phyloP scores from a whole-genome alignment of 345 rosid species.

The Populus nigra region DNA sequence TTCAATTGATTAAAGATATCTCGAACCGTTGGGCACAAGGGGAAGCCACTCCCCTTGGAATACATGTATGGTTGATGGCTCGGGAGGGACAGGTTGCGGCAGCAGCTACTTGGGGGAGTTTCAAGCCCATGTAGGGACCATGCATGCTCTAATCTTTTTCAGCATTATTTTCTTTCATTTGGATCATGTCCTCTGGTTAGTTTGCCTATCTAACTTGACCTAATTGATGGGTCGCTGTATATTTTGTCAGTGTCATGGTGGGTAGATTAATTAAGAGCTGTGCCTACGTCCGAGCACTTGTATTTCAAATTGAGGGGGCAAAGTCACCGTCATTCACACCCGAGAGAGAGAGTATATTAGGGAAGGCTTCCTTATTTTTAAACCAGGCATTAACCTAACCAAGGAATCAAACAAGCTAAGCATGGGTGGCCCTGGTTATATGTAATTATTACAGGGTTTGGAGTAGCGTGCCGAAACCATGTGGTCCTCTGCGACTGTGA shows the following conservation, averaged over 20 bases:
- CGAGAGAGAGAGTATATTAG: no score
- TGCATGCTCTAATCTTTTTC: conserved; percentile 15
- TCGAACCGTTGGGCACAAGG: not conserved
- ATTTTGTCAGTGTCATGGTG: conserved; percentile 5
- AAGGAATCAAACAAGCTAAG: not conserved
- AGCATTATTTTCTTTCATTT: conserved; percentile 11
- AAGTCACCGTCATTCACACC: not conserved
- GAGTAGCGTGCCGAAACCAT: conserved; percentile 11
- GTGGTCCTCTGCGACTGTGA: conserved; percentile 23
- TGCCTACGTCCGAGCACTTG: conserved; percentile 1
- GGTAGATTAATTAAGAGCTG: not conserved
- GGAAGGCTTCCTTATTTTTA: not conserved
- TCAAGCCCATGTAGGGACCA: conserved; percentile 25
- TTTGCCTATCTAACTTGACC: not conserved
- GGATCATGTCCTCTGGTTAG: conserved; percentile 8
- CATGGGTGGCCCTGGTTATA: not conserved
- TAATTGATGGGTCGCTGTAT: not conserved
- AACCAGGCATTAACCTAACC: no score
- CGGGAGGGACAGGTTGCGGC: conserved; percentile 18
- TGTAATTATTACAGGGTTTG: conserved; percentile 8
- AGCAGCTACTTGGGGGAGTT: not conserved
- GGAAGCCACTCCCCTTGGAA: not conserved
- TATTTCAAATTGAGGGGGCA: not conserved
- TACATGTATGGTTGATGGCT: conserved; percentile 4
- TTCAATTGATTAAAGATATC: not conserved